Percentiles rank a stretch among this genome's conserved stretches.
Conservation (phyloP, 306 rosid genomes). For the Ziziphus jujuba region DNA sequence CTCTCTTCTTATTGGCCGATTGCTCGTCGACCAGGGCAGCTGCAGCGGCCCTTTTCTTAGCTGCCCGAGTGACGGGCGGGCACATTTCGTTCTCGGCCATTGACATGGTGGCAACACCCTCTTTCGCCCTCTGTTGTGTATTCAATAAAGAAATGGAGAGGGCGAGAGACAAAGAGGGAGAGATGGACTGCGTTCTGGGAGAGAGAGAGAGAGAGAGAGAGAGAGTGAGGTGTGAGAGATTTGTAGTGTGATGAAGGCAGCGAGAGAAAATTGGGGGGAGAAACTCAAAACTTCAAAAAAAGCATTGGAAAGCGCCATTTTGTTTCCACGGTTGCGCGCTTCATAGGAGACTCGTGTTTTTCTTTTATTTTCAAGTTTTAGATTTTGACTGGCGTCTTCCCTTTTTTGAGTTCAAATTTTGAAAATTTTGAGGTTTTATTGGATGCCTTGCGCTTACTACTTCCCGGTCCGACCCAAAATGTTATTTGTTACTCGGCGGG, state of each 20-base stretch:
- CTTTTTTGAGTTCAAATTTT: background rate
- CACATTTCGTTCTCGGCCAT: slow-evolving; percentile 27
- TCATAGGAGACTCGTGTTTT: background rate
- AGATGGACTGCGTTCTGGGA: background rate
- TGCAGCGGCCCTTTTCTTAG: slow-evolving; percentile 60
- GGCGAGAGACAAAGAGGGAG: background rate
- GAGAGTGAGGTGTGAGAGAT: slow-evolving; percentile 11
- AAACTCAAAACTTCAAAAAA: background rate
- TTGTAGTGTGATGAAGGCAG: slow-evolving; percentile 17
- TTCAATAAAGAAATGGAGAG: background rate
- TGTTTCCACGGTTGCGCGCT: slow-evolving; percentile 6
- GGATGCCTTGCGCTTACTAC: background rate
- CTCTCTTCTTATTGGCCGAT: slow-evolving; percentile 51
- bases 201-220: too few species aligned
- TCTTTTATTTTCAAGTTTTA: background rate
- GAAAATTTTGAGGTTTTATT: background rate
- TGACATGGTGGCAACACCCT: background rate
- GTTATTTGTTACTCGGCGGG: background rate
- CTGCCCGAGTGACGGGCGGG: slow-evolving; percentile 53
- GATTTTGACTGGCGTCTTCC: background rate
- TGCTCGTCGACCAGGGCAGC: slow-evolving; percentile 38
- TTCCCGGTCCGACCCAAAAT: slow-evolving; percentile 4
- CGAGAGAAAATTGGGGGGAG: slow-evolving; percentile 5
- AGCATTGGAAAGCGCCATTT: slow-evolving; percentile 25
- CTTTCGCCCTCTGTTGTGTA: background rate